phyloP scores from a whole-genome alignment of 202 grass and related monocot genomes.

The Zoysia matrella region DNA sequence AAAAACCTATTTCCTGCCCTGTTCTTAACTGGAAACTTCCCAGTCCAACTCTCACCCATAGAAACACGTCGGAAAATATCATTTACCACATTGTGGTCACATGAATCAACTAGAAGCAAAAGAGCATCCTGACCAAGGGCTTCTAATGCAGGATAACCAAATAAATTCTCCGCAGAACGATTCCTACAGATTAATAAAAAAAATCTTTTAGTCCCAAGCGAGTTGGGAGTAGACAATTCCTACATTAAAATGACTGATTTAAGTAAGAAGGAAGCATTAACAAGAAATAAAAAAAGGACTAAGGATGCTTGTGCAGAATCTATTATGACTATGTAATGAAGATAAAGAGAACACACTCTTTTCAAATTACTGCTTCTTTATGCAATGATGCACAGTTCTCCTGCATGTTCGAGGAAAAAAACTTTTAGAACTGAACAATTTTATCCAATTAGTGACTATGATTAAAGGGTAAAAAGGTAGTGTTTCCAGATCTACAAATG shows the following conservation, averaged over 20 bases:
- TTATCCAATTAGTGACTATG: neutral
- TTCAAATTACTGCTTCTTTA: no score
- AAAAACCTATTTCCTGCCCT: constrained; percentile 72
- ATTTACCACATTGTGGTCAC: constrained; percentile 53
- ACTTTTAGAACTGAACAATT: no score
- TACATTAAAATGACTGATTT: constrained; percentile 9
- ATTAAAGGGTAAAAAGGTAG: neutral
- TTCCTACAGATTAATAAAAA: constrained; percentile 64
- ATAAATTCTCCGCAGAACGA: constrained; percentile 76
- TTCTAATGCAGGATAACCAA: constrained; percentile 83
- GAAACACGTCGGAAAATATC: constrained; percentile 66
- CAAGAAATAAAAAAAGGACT: constrained; percentile 12
- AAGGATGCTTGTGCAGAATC: neutral
- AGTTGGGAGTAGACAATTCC: no score
- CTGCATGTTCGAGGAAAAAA: no score
- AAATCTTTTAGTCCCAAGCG: no score
- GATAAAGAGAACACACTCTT: no score
- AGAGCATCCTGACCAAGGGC: constrained; percentile 82
- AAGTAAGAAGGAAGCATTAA: constrained; percentile 26
- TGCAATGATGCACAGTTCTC: no score
- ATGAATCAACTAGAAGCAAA: constrained; percentile 67
- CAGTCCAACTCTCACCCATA: constrained; percentile 86
- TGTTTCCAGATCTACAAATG: neutral
- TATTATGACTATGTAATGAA: neutral
- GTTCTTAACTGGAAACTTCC: constrained; percentile 82